Evolutionary conservation across 371 early-diverging fungal species (phyloP), one percentile per base, ranked within the genome.

Genomic region (Syncephalastrum monosporum): DNA sequence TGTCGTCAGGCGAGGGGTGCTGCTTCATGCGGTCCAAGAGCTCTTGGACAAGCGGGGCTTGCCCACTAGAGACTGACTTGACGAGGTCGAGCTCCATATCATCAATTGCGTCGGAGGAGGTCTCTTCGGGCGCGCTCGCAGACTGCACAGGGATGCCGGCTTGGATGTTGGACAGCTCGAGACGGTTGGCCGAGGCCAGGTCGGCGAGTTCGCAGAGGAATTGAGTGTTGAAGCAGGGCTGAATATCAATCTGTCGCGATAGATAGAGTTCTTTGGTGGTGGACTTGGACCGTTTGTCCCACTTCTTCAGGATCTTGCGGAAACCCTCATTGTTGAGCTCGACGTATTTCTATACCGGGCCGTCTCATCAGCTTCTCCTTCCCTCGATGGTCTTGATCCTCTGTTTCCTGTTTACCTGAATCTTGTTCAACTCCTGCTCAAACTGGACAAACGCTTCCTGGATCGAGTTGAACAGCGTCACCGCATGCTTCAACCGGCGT

Each of bases 291-390:
- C 96, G 89, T 75, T 98, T 98, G 79, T 98, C 98, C 94, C 94
- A 98, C 70, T 98, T 98, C 64, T 98, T 98, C 51, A 98, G 70
- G 47, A 98, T 98, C 81, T 98, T 98, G 23, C 95, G 74, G 63
- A 98, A 97, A 1, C 97, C 98, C 17, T 93, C 93, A 27, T 88
- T 91, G 67, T 98, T 98, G 38, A 96, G 81, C 71, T 96, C 95
- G 42, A 97, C 95, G 68, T 93, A 98, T 85, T 91, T 94, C 89
- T 93, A 43, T 25, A 23, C 10, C 25, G 15, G 21, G 21, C 38
- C 47, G 38, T 56, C 12, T 0, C 4, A 8, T 46, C 3, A 29
- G n/a, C 6, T 53, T n/a, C 16, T 16, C 16, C 2, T 21, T 21
- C 2, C 21, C 21, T 21, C 21, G 21, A 21, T 21, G 21, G 2